Percentiles rank a stretch among this genome's conserved stretches.
Evolutionary conservation across 805 yeast species (phyloP).

Genomic region (Myxozyma melibiosi): DNA sequence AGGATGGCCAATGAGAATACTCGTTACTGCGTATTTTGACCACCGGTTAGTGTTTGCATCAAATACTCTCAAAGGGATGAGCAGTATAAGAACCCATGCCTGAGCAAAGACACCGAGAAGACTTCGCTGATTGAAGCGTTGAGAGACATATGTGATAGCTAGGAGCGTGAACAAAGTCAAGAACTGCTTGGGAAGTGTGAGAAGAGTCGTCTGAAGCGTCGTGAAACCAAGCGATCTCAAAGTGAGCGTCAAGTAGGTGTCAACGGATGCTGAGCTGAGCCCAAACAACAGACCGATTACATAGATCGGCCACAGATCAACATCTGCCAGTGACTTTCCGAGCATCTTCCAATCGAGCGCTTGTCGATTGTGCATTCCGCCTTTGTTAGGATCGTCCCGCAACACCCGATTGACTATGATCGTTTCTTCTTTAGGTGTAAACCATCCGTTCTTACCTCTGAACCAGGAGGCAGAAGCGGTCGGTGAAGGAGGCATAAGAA

Average conservation of each 20-base stretch:
- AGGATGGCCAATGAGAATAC: constrained; percentile 48
- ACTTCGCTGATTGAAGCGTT: constrained; percentile 17
- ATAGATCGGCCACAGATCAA: constrained; percentile 60
- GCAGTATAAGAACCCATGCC: constrained; percentile 17
- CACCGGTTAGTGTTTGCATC: constrained; percentile 22
- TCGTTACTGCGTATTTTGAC: constrained; percentile 32
- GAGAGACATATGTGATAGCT: constrained; percentile 25
- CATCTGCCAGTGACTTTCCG: constrained; percentile 49
- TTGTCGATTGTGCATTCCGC: constrained; percentile 65
- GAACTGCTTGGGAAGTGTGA: constrained; percentile 53
- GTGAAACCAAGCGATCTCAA: constrained; percentile 54
- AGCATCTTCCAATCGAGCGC: constrained; percentile 51
- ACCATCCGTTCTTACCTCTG: constrained; percentile 56
- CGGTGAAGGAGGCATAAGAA: constrained; percentile 59
- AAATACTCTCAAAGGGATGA: constrained; percentile 36
- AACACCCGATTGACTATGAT: constrained; percentile 61
- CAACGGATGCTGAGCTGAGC: constrained; percentile 45
- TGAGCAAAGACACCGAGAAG: constrained; percentile 20
- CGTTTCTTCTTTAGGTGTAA: constrained; percentile 56
- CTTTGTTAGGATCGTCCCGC: constrained; percentile 65
- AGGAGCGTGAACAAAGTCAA: constrained; percentile 36
- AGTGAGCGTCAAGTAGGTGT: constrained; percentile 53
- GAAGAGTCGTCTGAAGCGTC: constrained; percentile 53
- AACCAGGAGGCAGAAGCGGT: constrained; percentile 55
- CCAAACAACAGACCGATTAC: constrained; percentile 50